Conservation (phyloP, 306 rosid species). For the Biancaea sappan region DNA sequence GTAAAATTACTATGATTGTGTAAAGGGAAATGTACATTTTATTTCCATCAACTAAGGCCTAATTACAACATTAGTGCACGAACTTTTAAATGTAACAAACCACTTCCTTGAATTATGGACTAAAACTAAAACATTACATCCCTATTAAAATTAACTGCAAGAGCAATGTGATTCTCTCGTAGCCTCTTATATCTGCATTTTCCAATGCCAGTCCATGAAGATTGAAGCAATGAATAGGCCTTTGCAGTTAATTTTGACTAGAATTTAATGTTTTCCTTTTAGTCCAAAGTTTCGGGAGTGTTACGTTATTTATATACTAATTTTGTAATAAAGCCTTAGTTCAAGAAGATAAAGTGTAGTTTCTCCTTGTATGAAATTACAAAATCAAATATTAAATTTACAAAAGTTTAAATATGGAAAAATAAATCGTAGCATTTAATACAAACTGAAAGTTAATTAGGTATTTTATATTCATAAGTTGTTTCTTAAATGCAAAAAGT, state of each 20-base stretch:
- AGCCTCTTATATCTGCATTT: too few species aligned
- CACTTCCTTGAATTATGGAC: neutral
- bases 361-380: neutral
- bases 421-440: neutral
- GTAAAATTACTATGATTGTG: neutral
- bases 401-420: neutral
- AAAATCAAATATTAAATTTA: neutral
- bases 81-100: neutral
- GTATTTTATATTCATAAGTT: neutral
- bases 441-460: neutral
- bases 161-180: too few species aligned
- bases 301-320: neutral
- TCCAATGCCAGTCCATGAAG: neutral
- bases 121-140: neutral
- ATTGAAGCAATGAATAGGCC: too few species aligned
- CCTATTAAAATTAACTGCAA: too few species aligned
- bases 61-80: neutral
- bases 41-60: neutral
- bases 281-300: neutral
- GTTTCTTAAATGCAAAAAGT: neutral
- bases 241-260: too few species aligned
- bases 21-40: too few species aligned
- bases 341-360: neutral
- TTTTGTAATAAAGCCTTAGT: neutral
- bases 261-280: neutral